Evolutionary conservation across 345 rosid genomes (phyloP).

Genomic region (Lepidium africanum): DNA sequence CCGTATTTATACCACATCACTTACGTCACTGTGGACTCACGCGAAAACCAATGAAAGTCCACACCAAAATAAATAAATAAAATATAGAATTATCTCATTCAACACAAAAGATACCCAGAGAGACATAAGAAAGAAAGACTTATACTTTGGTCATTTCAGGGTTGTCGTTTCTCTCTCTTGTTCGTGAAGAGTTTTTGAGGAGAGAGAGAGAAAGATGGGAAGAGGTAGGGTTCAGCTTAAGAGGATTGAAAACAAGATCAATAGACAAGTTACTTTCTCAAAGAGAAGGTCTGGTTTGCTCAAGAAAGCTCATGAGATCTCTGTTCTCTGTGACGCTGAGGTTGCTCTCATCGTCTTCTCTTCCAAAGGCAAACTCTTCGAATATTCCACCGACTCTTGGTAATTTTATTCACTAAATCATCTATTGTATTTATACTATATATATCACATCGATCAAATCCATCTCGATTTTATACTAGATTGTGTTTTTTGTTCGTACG

Average conservation of each 20-base stretch:
- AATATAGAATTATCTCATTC: conserved; percentile 4
- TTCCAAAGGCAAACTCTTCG: conserved; percentile 73
- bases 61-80: neutral
- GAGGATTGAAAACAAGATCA: conserved; percentile 87
- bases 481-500: neutral
- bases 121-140: conserved; percentile 15
- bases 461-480: neutral
- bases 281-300: conserved; percentile 89
- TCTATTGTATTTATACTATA: neutral
- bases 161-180: conserved; percentile 23
- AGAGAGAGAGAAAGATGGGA: conserved; percentile 44
- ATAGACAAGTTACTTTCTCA: conserved; percentile 95
- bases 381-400: conserved; percentile 38
- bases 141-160: conserved; percentile 23
- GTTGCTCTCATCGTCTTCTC: conserved; percentile 92
- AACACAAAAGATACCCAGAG: conserved; percentile 34
- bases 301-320: conserved; percentile 80
- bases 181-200: conserved; percentile 1
- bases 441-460: conserved; percentile 14
- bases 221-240: conserved; percentile 87
- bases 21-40: conserved; percentile 24
- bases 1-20: conserved; percentile 24
- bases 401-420: neutral
- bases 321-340: conserved; percentile 90
- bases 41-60: conserved; percentile 18